A percentile compares a stretch with the other conserved stretches of the same genome.
phyloP scores from a whole-genome alignment of 2,329 filamentous ascomycete species.

The Aspergillus proliferans region DNA sequence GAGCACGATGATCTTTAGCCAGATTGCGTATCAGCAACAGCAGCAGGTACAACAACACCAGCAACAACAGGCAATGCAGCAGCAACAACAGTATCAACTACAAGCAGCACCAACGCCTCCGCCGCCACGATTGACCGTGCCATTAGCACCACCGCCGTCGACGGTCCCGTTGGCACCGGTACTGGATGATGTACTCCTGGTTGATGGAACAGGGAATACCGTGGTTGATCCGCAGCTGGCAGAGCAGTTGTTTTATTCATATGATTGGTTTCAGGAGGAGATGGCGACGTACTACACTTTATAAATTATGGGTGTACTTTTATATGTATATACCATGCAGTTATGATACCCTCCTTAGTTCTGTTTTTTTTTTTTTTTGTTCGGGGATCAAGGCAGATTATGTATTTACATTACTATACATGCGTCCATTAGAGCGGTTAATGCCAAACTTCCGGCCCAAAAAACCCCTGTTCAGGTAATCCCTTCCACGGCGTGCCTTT shows the following conservation, averaged over 20 bases:
- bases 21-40: constrained; percentile 31
- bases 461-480: constrained; percentile 22
- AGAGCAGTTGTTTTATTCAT: constrained; percentile 32
- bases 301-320: constrained; percentile 13
- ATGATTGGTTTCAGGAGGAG: constrained; percentile 36
- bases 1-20: constrained; percentile 32
- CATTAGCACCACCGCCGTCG: constrained; percentile 2
- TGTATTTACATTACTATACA: background rate
- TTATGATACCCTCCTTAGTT: background rate
- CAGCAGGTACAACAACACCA: constrained; percentile 15
- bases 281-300: constrained; percentile 36
- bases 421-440: constrained; percentile 7
- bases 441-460: constrained; percentile 26
- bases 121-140: background rate
- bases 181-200: constrained; percentile 30
- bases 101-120: constrained; percentile 7
- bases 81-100: constrained; percentile 10
- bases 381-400: background rate
- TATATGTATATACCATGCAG: background rate
- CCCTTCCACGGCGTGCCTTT: constrained; percentile 30
- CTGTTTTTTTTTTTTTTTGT: constrained; percentile 1
- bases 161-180: constrained; percentile 26
- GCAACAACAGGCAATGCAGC: constrained; percentile 11
- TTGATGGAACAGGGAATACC: constrained; percentile 23
- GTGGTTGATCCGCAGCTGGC: constrained; percentile 31